Evolutionary conservation across 129 eudicot species (phyloP).

Genomic region (Artemisia tridentata): DNA sequence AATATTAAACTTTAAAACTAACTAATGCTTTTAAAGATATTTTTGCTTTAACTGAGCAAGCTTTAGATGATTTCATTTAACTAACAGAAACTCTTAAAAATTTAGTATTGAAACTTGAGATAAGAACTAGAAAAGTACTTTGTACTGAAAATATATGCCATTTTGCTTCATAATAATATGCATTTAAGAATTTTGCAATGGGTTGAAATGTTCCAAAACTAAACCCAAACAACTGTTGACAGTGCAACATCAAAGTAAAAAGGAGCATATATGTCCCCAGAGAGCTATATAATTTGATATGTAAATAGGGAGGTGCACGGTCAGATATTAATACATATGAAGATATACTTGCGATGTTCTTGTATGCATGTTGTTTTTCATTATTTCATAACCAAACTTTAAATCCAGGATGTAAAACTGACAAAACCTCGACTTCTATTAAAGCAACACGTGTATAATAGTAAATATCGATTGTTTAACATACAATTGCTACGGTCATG

Average conservation of each 20-base stretch:
- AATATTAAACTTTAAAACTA: slow-evolving; percentile 8
- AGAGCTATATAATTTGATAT: no score
- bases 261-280: no score
- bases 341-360: background rate
- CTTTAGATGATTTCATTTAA: background rate
- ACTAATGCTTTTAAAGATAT: background rate
- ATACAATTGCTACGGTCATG: background rate
- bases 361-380: background rate
- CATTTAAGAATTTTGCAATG: background rate
- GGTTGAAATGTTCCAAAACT: background rate
- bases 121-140: background rate
- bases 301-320: background rate
- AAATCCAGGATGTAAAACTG: background rate
- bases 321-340: background rate
- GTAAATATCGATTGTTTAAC: slow-evolving; percentile 4
- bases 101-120: background rate
- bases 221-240: no score
- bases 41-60: background rate
- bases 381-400: background rate
- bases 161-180: background rate
- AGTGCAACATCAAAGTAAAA: no score
- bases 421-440: background rate
- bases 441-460: background rate
- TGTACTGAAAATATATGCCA: background rate
- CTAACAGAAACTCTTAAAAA: background rate